Evolutionary conservation across 2,329 filamentous ascomycete species (phyloP).

Genomic region (Venturia carpophila): DNA sequence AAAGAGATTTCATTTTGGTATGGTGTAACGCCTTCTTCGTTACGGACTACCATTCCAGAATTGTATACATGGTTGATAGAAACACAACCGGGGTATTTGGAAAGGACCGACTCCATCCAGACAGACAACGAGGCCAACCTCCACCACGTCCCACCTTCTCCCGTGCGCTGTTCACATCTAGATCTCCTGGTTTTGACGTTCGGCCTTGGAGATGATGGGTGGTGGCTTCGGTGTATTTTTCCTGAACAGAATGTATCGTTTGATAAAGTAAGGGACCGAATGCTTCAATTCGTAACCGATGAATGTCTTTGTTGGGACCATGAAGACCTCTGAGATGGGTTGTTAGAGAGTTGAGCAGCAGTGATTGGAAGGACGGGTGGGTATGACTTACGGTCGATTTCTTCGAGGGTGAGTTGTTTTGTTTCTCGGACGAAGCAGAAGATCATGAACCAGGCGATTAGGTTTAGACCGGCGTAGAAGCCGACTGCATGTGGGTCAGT

Average conservation of each 20-base stretch:
- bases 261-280: conserved; percentile 33
- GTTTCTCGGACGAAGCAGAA: conserved; percentile 40
- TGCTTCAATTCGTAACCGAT: conserved; percentile 26
- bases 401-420: conserved; percentile 19
- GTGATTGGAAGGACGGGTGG: conserved; percentile 17
- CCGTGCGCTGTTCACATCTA: too few species aligned
- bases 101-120: too few species aligned
- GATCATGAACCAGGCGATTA: conserved; percentile 46
- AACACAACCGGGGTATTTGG: too few species aligned
- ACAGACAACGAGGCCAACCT: too few species aligned
- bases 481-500: conserved; percentile 33
- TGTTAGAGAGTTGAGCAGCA: too few species aligned
- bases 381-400: conserved; percentile 32
- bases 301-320: conserved; percentile 37
- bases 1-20: too few species aligned
- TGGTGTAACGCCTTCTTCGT: too few species aligned
- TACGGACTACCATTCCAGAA: too few species aligned
- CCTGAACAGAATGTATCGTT: conserved; percentile 30
- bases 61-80: too few species aligned
- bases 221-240: conserved; percentile 33
- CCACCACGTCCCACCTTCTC: too few species aligned
- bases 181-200: conserved; percentile 12
- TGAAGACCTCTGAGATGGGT: conserved; percentile 39
- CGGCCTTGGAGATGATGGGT: conserved; percentile 31
- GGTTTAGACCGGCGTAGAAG: conserved; percentile 50